Evolutionary conservation across 805 yeast genomes (phyloP).

Genomic region (Kluyveromyces aestuarii): DNA sequence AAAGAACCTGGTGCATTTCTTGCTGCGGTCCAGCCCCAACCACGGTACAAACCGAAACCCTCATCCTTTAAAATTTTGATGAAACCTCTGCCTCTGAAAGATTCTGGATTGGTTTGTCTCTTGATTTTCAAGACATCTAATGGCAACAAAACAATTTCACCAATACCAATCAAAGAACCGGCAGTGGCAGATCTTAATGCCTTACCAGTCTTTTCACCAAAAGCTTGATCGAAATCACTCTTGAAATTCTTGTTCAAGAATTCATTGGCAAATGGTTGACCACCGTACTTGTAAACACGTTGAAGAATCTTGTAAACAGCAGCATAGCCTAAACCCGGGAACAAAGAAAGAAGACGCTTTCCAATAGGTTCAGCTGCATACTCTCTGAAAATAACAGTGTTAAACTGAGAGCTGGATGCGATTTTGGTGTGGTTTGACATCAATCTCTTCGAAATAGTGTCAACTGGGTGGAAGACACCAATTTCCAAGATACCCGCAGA

Average conservation of each 20-base stretch:
- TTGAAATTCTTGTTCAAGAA: constrained; percentile 69
- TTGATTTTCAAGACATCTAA: constrained; percentile 94
- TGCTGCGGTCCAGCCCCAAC: constrained; percentile 99
- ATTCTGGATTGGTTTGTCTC: constrained; percentile 99
- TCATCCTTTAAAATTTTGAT: constrained; percentile 78
- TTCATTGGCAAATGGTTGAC: constrained; percentile 98
- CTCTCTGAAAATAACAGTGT: constrained; percentile 78
- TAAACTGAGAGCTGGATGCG: constrained; percentile 54
- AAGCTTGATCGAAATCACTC: constrained; percentile 57
- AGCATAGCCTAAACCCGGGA: constrained; percentile 98
- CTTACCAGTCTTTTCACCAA: constrained; percentile 93
- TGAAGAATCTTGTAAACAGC: constrained; percentile 94
- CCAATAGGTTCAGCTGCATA: constrained; percentile 65
- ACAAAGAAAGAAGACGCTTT: constrained; percentile 68
- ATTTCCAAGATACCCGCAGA: constrained; percentile 96
- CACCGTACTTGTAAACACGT: constrained; percentile 98
- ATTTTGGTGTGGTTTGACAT: constrained; percentile 75
- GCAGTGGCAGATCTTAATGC: constrained; percentile 97
- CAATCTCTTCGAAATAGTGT: constrained; percentile 92
- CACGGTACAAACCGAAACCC: constrained; percentile 89
- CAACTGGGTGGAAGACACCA: constrained; percentile 97
- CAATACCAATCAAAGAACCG: constrained; percentile 94
- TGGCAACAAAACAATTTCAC: constrained; percentile 92
- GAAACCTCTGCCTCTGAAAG: constrained; percentile 98
- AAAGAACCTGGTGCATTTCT: constrained; percentile 99